Conservation (phyloP, 2,329 filamentous ascomycete species). For the Domatiomyces catenatus region DNA sequence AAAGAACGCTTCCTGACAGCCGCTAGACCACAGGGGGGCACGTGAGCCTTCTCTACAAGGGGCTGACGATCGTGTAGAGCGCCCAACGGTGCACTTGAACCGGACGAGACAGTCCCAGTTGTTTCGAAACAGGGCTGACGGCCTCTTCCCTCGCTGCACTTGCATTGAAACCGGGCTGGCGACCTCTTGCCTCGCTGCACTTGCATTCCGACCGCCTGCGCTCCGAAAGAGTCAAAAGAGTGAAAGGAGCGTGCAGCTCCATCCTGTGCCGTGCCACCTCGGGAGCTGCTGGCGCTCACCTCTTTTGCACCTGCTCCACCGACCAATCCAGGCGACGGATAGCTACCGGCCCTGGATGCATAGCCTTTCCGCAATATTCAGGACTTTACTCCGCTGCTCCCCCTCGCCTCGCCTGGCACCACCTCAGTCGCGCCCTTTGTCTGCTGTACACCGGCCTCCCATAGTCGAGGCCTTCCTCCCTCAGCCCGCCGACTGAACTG, state of each 20-base stretch:
- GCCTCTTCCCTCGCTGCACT: no score
- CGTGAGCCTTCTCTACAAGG: not conserved
- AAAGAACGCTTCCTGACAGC: not conserved
- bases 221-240: not conserved
- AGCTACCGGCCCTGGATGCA: not conserved
- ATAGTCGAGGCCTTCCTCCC: conserved; percentile 1
- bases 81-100: not conserved
- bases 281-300: not conserved
- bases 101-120: not conserved
- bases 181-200: not conserved
- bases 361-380: conserved; percentile 2
- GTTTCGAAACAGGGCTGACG: not conserved
- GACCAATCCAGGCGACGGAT: not conserved
- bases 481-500: not conserved
- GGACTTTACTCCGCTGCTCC: conserved; percentile 7
- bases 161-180: no score
- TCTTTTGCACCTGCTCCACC: not conserved
- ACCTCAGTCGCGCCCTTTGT: not conserved
- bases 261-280: not conserved
- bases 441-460: conserved; percentile 3
- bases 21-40: not conserved
- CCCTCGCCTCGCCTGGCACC: conserved; percentile 18
- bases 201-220: not conserved
- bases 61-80: not conserved
- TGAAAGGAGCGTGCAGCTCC: not conserved